Conservation (phyloP, 108 stramenopile species). For the Nitzschia palea region DNA sequence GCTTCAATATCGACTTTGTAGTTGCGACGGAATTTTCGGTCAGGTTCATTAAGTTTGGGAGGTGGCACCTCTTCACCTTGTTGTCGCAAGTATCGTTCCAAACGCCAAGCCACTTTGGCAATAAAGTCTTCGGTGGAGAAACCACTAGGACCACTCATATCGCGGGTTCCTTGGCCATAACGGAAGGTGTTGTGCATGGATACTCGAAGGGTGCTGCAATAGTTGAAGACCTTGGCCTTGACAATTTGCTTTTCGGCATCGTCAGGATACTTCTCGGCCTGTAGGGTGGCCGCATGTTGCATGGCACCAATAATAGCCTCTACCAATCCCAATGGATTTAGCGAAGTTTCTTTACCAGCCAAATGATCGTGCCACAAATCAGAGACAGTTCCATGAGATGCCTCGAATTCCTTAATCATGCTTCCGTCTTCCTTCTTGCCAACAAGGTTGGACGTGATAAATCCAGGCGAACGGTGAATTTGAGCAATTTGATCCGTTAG, state of each 20-base stretch:
- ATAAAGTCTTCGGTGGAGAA: slow-evolving; percentile 95
- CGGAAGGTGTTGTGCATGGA: slow-evolving; percentile 96
- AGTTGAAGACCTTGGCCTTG: slow-evolving; percentile 71
- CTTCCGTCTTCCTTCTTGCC: slow-evolving; percentile 89
- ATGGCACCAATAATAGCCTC: slow-evolving; percentile 97
- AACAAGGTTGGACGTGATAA: slow-evolving; percentile 96
- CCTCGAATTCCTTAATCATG: slow-evolving; percentile 94
- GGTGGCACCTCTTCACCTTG: slow-evolving; percentile 79
- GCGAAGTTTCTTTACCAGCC: slow-evolving; percentile 93
- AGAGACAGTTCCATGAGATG: slow-evolving; percentile 95
- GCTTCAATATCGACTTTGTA: slow-evolving; percentile 85
- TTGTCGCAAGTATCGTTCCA: slow-evolving; percentile 78
- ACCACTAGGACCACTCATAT: slow-evolving; percentile 93
- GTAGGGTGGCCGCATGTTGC: slow-evolving; percentile 86
- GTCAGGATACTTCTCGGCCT: slow-evolving; percentile 65
- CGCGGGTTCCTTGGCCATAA: slow-evolving; percentile 95
- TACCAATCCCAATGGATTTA: slow-evolving; percentile 95
- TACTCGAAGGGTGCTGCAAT: slow-evolving; percentile 69
- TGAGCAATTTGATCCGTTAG: slow-evolving; percentile 97
- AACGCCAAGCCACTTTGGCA: slow-evolving; percentile 91
- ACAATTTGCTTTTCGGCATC: slow-evolving; percentile 45
- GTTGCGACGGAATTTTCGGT: slow-evolving; percentile 68
- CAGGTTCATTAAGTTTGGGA: slow-evolving; percentile 71
- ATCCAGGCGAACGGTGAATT: slow-evolving; percentile 97
- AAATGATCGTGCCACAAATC: slow-evolving; percentile 96